Percentiles rank a stretch among this genome's conserved stretches.
These are phyloP conservation scores for Coemansia sp. DNA, from an alignment of 192 early-diverging fungal genomes.

Conservation along the genomic window DNA sequence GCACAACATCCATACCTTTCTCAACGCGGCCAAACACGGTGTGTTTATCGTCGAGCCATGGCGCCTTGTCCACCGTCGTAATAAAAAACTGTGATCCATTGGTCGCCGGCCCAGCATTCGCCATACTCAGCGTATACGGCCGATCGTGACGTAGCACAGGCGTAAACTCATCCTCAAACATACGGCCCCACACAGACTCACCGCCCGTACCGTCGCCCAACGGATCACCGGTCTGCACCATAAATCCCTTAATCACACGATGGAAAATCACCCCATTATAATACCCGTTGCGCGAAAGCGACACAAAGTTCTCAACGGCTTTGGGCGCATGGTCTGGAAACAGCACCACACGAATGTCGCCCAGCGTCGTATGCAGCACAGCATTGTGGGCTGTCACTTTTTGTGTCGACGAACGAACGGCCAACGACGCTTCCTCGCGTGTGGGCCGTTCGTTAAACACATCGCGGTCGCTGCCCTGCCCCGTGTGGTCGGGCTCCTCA, in stretches of 20 bases:
- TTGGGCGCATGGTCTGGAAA: slow-evolving; percentile 82
- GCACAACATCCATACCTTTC: slow-evolving; percentile 90
- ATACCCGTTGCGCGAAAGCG: slow-evolving; percentile 80
- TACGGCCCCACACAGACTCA: slow-evolving; percentile 84
- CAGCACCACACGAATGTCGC: slow-evolving; percentile 86
- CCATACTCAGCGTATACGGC: slow-evolving; percentile 93
- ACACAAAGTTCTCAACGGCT: slow-evolving; percentile 93
- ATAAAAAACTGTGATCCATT: slow-evolving; percentile 98
- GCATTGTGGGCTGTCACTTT: slow-evolving; percentile 64
- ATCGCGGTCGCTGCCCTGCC: slow-evolving; percentile 74
- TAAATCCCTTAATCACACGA: slow-evolving; percentile 94
- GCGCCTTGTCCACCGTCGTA: slow-evolving; percentile 77
- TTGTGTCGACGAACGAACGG: slow-evolving; percentile 62
- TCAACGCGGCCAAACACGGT: slow-evolving; percentile 91
- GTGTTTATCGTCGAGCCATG: slow-evolving; percentile 97
- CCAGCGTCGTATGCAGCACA: slow-evolving; percentile 84
- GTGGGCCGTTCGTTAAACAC: slow-evolving; percentile 98
- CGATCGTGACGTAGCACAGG: slow-evolving; percentile 78
- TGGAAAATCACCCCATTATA: slow-evolving; percentile 95
- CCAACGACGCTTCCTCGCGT: slow-evolving; percentile 91
- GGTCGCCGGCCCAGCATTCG: slow-evolving; percentile 85
- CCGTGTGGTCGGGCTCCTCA: slow-evolving; percentile 70
- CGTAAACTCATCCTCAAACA: slow-evolving; percentile 94
- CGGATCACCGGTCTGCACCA: slow-evolving; percentile 94
- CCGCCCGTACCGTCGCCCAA: slow-evolving; percentile 93